Evolutionary conservation across 768 basidiomycete genomes (phyloP).

Genomic region (Kwoniella dendrophila): DNA sequence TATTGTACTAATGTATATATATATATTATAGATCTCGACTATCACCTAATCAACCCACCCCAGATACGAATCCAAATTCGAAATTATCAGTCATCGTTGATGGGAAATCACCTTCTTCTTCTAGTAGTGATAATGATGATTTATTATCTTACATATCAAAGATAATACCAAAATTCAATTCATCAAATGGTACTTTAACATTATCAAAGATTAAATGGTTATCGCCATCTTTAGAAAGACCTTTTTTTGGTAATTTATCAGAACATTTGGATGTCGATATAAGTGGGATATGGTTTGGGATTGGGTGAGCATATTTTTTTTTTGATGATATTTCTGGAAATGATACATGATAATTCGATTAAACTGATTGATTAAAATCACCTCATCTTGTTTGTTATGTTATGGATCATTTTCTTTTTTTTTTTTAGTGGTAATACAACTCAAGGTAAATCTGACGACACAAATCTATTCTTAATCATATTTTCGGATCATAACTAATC

Average conservation of each 20-base stretch:
- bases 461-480: too few relatives aligned
- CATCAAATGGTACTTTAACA: slow-evolving; percentile 59
- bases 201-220: slow-evolving; percentile 70
- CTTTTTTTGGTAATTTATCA: slow-evolving; percentile 68
- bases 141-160: background rate
- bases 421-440: slow-evolving; percentile 4
- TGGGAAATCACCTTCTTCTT: background rate
- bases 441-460: slow-evolving; percentile 29
- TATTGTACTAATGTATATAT: too few relatives aligned
- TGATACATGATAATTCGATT: background rate
- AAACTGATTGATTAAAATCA: too few relatives aligned
- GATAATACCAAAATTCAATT: slow-evolving; percentile 23
- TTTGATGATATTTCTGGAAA: background rate
- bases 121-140: background rate
- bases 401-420: too few relatives aligned
- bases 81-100: too few relatives aligned
- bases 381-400: too few relatives aligned
- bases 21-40: background rate
- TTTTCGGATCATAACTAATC: too few relatives aligned
- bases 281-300: slow-evolving; percentile 70
- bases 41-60: too few relatives aligned
- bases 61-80: too few relatives aligned
- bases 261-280: slow-evolving; percentile 58
- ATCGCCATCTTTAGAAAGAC: slow-evolving; percentile 67
- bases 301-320: slow-evolving; percentile 55